Percentiles rank a stretch among this genome's conserved stretches.
phyloP scores from a whole-genome alignment of 345 rosid genomes.

The Geranium brycei region DNA sequence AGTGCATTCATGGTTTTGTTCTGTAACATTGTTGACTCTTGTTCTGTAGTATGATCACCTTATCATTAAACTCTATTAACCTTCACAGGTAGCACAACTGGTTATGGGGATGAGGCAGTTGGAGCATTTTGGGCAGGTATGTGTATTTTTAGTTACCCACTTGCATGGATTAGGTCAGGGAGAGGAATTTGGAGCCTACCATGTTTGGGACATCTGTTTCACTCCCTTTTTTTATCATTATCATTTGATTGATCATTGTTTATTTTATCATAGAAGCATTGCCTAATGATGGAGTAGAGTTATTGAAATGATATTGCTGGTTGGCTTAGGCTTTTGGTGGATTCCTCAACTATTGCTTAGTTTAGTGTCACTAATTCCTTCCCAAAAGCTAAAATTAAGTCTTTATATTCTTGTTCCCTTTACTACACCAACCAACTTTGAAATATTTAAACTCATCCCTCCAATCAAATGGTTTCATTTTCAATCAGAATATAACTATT shows the following conservation, averaged over 20 bases:
- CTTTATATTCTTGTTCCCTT: background rate
- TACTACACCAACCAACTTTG: background rate
- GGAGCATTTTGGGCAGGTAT: background rate
- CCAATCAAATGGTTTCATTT: no score
- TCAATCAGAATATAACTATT: no score
- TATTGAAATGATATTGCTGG: background rate
- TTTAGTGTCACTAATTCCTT: background rate
- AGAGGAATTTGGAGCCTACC: background rate
- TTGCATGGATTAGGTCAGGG: background rate
- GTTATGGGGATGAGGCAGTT: background rate
- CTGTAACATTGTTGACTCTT: no score
- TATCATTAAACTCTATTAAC: no score
- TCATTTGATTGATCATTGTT: background rate
- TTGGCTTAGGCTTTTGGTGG: no score
- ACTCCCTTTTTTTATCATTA: background rate
- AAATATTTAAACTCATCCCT: no score
- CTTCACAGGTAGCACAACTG: no score
- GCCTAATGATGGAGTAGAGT: background rate
- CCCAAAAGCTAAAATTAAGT: background rate
- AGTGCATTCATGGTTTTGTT: no score
- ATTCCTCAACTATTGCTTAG: background rate
- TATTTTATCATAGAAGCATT: background rate
- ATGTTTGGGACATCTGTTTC: background rate
- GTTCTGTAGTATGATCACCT: no score
- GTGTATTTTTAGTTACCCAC: conserved; percentile 3